Evolutionary conservation across 2,329 filamentous ascomycete genomes (phyloP).

Genomic region (Alternaria dauci): DNA sequence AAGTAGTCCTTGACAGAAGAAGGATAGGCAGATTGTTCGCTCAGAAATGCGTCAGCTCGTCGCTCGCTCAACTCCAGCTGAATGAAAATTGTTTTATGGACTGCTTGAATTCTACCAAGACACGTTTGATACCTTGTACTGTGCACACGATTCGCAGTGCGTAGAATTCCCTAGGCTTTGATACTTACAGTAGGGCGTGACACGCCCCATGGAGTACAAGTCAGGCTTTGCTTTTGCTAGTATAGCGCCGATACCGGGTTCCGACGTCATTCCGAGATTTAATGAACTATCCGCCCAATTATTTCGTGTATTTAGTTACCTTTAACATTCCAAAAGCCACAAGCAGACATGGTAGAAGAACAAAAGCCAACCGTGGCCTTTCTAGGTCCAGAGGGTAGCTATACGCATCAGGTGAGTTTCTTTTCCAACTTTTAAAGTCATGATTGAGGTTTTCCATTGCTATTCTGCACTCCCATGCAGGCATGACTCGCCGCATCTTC

Average conservation of each 20-base stretch:
- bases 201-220: slow-evolving; percentile 4
- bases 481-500: neutral
- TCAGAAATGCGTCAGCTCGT: slow-evolving; percentile 36
- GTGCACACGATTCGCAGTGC: neutral
- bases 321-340: neutral
- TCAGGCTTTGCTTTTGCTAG: slow-evolving; percentile 1
- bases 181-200: neutral
- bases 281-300: neutral
- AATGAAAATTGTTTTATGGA: slow-evolving; percentile 22
- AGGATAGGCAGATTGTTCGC: slow-evolving; percentile 37
- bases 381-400: slow-evolving; percentile 70
- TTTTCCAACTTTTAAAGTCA: neutral
- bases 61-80: slow-evolving; percentile 42
- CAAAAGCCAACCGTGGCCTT: slow-evolving; percentile 59
- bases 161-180: neutral
- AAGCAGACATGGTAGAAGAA: slow-evolving; percentile 22
- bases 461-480: neutral
- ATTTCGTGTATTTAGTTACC: neutral
- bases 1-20: slow-evolving; percentile 30
- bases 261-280: slow-evolving; percentile 16
- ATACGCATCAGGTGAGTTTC: slow-evolving; percentile 70
- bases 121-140: neutral
- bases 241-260: slow-evolving; percentile 18
- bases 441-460: neutral
- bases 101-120: neutral